A percentile compares a stretch with the other conserved stretches of the same genome.
Conservation (phyloP, 208 protist genomes). For the Porcisia deanei region DNA sequence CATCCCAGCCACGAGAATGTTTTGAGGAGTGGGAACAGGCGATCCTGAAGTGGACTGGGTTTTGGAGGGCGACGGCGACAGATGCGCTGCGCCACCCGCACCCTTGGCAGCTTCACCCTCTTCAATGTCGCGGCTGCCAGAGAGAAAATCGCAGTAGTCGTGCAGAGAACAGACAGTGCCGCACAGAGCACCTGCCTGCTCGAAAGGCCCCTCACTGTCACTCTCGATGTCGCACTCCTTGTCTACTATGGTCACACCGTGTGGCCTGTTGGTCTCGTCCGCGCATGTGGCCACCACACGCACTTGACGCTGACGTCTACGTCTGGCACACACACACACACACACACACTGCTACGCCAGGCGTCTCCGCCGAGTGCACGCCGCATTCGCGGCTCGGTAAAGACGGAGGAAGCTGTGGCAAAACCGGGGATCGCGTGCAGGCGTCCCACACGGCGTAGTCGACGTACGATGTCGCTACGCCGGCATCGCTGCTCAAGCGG, state of each 20-base stretch:
- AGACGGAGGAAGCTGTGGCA: conserved; percentile 28
- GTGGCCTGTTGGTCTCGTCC: background rate
- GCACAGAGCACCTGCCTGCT: background rate
- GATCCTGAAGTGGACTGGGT: background rate
- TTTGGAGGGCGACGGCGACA: background rate
- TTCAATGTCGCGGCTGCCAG: background rate
- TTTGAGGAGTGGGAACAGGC: background rate
- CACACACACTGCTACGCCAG: background rate
- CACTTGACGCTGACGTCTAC: background rate
- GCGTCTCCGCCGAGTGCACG: background rate
- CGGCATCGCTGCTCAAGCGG: background rate
- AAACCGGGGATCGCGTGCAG: conserved; percentile 35
- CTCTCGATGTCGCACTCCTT: background rate
- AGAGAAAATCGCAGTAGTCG: conserved; percentile 9
- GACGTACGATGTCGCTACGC: background rate
- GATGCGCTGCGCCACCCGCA: background rate
- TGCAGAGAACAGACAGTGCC: conserved; percentile 30
- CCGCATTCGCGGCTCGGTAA: background rate
- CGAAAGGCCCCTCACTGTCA: background rate
- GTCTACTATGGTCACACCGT: background rate
- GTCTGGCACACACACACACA: background rate
- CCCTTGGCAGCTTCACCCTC: background rate
- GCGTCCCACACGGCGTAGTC: conserved; percentile 8
- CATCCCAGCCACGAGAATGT: background rate
- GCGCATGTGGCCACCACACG: background rate